Conservation (phyloP, 257 asterid species). For the Nicotiana undulata region DNA sequence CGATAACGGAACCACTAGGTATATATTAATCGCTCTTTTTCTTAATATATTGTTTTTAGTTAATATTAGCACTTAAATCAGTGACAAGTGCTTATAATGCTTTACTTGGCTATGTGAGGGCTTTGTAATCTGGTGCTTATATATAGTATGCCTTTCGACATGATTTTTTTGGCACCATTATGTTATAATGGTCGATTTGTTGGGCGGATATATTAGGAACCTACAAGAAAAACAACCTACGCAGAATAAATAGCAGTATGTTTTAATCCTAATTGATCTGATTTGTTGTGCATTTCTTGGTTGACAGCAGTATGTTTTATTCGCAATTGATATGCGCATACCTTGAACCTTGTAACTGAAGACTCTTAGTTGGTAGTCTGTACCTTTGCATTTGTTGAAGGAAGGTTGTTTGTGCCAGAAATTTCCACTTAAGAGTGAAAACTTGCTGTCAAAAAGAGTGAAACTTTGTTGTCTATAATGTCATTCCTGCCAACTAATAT, state of each 20-base stretch:
- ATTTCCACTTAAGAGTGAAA: background rate
- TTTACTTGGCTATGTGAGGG: background rate
- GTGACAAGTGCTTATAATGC: background rate
- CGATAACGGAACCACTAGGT: slow-evolving; percentile 72
- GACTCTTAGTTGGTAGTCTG: background rate
- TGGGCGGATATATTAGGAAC: too few species aligned
- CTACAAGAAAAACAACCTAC: too few species aligned
- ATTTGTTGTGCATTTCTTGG: too few species aligned
- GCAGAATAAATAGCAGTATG: too few species aligned
- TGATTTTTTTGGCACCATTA: background rate
- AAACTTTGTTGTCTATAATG: too few species aligned
- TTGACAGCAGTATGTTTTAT: too few species aligned
- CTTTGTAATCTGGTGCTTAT: background rate
- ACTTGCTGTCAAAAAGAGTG: too few species aligned
- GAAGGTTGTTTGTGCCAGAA: background rate
- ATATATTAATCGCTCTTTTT: background rate
- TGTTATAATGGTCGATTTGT: background rate
- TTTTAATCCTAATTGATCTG: too few species aligned
- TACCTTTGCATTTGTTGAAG: background rate
- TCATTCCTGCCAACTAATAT: too few species aligned
- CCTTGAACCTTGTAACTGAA: background rate
- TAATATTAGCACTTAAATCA: background rate
- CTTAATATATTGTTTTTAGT: background rate
- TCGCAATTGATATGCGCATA: too few species aligned
- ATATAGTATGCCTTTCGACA: too few species aligned